These are phyloP conservation scores for Calonectria pseudoreteaudii DNA, from an alignment of 2,329 filamentous ascomycete species.

Conservation along the genomic window DNA sequence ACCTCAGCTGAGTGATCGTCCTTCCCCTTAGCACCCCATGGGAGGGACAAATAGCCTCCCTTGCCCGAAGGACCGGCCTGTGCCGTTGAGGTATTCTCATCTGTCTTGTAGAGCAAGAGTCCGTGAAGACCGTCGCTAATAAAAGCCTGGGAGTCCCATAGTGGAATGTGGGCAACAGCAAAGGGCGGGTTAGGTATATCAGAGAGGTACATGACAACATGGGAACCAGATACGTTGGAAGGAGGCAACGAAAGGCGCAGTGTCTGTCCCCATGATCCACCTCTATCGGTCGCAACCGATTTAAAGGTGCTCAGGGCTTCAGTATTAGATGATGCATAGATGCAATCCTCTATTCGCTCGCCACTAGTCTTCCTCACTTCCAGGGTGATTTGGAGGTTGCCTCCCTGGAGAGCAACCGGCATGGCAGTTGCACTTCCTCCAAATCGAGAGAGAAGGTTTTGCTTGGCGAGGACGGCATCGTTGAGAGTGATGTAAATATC, in stretches of 20 bases:
- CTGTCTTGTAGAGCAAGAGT: slow-evolving; percentile 87
- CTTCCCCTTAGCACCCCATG: slow-evolving; percentile 79
- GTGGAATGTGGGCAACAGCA: slow-evolving; percentile 89
- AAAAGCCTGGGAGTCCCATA: slow-evolving; percentile 94
- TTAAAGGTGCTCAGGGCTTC: slow-evolving; percentile 86
- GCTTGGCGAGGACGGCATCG: slow-evolving; percentile 81
- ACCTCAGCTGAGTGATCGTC: slow-evolving; percentile 79
- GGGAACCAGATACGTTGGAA: slow-evolving; percentile 82
- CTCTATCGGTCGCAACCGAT: slow-evolving; percentile 82
- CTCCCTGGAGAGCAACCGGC: slow-evolving; percentile 70
- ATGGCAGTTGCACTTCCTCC: slow-evolving; percentile 81
- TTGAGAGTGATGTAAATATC: slow-evolving; percentile 94
- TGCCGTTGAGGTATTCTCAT: slow-evolving; percentile 84
- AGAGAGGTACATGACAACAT: slow-evolving; percentile 90
- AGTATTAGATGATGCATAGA: slow-evolving; percentile 86
- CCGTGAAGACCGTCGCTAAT: slow-evolving; percentile 86
- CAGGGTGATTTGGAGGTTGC: slow-evolving; percentile 87
- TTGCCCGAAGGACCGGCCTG: slow-evolving; percentile 73
- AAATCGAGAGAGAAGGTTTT: slow-evolving; percentile 75
- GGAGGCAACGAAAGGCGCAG: slow-evolving; percentile 83
- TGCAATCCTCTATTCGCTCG: slow-evolving; percentile 87
- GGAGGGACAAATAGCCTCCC: slow-evolving; percentile 87
- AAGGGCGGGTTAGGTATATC: slow-evolving; percentile 91
- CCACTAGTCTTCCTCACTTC: slow-evolving; percentile 86
- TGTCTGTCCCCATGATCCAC: slow-evolving; percentile 89